phyloP scores from a whole-genome alignment of 495 filamentous ascomycete genomes.

The Collariella sp. region DNA sequence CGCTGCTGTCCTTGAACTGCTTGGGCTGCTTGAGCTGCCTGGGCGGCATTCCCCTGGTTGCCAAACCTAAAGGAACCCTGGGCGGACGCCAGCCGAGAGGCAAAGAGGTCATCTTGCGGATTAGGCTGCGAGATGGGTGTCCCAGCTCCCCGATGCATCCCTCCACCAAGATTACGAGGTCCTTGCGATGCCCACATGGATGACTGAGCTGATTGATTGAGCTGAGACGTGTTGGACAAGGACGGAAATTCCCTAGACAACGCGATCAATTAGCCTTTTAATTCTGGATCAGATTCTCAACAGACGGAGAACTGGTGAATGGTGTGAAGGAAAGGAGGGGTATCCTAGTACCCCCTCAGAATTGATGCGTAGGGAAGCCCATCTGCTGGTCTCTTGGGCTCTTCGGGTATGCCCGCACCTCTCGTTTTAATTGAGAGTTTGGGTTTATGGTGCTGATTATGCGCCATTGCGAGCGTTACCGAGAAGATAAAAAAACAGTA shows the following conservation, averaged over 20 bases:
- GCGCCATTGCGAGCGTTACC: background rate
- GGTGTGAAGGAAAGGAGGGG: background rate
- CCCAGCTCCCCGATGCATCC: conserved; percentile 58
- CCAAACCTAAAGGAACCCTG: conserved; percentile 55
- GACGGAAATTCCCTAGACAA: conserved; percentile 70
- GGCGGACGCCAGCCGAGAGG: conserved; percentile 45
- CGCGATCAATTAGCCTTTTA: conserved; percentile 7
- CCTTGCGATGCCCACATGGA: conserved; percentile 54
- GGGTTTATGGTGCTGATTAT: background rate
- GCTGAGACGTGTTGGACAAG: conserved; percentile 58
- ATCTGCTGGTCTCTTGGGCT: conserved; percentile 5
- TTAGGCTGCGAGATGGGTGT: conserved; percentile 45
- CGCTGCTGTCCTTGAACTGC: conserved; percentile 57
- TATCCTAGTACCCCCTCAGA: conserved; percentile 23
- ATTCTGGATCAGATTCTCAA: background rate
- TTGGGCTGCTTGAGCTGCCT: conserved; percentile 52
- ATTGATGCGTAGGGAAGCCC: conserved; percentile 24
- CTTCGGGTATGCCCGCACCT: conserved; percentile 2
- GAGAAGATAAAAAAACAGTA: background rate
- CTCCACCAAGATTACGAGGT: conserved; percentile 40
- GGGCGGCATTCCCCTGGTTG: conserved; percentile 44
- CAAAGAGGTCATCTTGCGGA: conserved; percentile 52
- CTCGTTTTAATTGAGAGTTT: conserved; percentile 9
- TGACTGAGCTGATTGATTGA: conserved; percentile 40
- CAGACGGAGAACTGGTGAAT: background rate